phyloP scores from a whole-genome alignment of 805 yeast species.

The Myxozyma melibiosi region DNA sequence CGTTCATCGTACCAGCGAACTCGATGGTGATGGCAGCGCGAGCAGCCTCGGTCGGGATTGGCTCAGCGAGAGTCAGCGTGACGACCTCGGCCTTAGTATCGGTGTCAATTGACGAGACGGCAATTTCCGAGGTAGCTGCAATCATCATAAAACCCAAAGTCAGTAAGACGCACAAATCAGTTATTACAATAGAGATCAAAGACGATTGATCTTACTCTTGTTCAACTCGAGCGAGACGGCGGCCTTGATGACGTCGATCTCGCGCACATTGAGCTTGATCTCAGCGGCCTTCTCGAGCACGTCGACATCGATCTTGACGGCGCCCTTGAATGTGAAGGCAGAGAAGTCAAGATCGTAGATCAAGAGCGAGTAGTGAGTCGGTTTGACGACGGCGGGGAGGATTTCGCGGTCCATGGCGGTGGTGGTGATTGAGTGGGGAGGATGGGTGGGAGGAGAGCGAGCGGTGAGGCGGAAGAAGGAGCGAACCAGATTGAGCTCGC shows the following conservation, averaged over 20 bases:
- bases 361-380: constrained; percentile 32
- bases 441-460: background rate
- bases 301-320: constrained; percentile 33
- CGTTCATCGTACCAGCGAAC: constrained; percentile 61
- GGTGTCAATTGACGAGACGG: constrained; percentile 40
- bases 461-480: background rate
- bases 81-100: constrained; percentile 61
- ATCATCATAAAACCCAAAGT: background rate
- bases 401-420: constrained; percentile 32
- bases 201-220: constrained; percentile 21
- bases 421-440: background rate
- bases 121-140: constrained; percentile 34
- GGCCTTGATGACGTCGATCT: constrained; percentile 27
- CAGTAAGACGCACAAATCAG: too few relatives aligned
- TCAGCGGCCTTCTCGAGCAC: constrained; percentile 29
- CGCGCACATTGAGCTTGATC: constrained; percentile 33
- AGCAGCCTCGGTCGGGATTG: constrained; percentile 42
- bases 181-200: too few relatives aligned
- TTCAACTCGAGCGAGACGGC: constrained; percentile 23
- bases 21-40: constrained; percentile 50
- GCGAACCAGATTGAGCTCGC: background rate
- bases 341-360: constrained; percentile 29
- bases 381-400: constrained; percentile 30
- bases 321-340: constrained; percentile 31
- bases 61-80: constrained; percentile 52